Base-by-base conservation (phyloP, 257 asterid genomes). In the Penstemon eatonii region DNA sequence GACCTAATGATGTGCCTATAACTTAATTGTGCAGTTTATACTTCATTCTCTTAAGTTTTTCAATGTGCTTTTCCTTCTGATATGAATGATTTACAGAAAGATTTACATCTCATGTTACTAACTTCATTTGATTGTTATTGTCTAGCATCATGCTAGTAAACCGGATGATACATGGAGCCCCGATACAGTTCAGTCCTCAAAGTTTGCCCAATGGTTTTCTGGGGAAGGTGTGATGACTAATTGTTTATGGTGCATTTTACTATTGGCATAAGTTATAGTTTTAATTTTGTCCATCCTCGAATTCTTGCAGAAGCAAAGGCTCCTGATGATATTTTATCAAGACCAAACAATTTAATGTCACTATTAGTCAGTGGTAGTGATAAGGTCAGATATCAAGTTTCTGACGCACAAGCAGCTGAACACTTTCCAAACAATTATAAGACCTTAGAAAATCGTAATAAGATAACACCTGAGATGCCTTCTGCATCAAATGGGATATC, bases 131-230 rank as follows among this genome's bases (percentile, higher is more conserved):
- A 25, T 69, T n/a, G 68, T 77, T 60, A 18, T 70, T 67, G 39
- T 68, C 68, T 74, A 93, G 98, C 76, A 68, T 76, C 73, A 70
- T 44, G 85, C 53, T 54, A 61, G 65, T 75, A 82, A 80, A 61
- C 77, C 78, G 46, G 90, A 77, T 60, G 92, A 81, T 42, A 63
- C 78, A 65, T 69, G 84, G 89, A 76, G 70, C 77, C 78, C 84
- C 60, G 75, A 60, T 42, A 40, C 85, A 68, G 80, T 53, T 42
- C 85, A 77, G 50, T 80, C 95, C 4, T 89, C 98, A 3, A 92
- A 89, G 81, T 83, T 92, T 80, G 87, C 95, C 67, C 90, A 73
- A 59, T 92, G 96, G 98, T 92, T 92, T 79, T 81, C 62, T 15
- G 91, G 80, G 80, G 98, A 89, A 81, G 98, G 98, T 92, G 76